Percentiles rank a stretch among this genome's conserved stretches.
These are phyloP conservation scores for Neofusicoccum umdonicola DNA, from an alignment of 2,329 filamentous ascomycete species.

Conservation along the genomic window DNA sequence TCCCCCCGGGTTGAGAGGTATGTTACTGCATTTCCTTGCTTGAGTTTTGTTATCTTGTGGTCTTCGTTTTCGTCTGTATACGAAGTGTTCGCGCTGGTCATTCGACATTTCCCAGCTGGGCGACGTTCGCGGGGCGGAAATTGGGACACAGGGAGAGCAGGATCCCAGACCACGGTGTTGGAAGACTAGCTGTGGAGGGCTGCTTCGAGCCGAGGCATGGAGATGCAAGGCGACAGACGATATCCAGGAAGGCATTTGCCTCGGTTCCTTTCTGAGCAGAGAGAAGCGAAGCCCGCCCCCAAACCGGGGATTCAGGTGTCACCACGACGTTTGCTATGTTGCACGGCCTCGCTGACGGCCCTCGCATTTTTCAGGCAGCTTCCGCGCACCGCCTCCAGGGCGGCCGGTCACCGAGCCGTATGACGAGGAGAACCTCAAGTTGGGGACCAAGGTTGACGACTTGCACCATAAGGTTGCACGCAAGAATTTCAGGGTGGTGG, in stretches of 20 bases:
- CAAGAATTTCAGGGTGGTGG: slow-evolving; percentile 78
- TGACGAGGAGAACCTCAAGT: slow-evolving; percentile 42
- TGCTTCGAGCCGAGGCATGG: neutral
- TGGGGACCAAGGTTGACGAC: slow-evolving; percentile 66
- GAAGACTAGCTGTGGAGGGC: neutral
- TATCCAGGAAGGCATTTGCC: neutral
- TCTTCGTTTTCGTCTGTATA: neutral
- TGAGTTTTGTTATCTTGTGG: neutral
- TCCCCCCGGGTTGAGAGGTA: slow-evolving; percentile 73
- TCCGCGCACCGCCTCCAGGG: slow-evolving; percentile 54
- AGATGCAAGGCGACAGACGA: slow-evolving; percentile 5
- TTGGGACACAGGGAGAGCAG: neutral
- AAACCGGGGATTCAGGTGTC: neutral
- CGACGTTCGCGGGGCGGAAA: neutral
- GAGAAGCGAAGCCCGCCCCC: neutral
- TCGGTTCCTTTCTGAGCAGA: neutral
- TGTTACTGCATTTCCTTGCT: slow-evolving; percentile 20
- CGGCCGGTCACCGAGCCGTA: slow-evolving; percentile 45
- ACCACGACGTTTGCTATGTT: neutral
- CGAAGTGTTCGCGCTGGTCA: neutral
- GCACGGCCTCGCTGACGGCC: slow-evolving; percentile 46
- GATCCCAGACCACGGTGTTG: neutral
- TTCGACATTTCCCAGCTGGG: neutral
- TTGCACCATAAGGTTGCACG: slow-evolving; percentile 69
- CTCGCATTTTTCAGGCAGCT: slow-evolving; percentile 55